phyloP scores from a whole-genome alignment of 257 asterid species.

The Solanum acaule region DNA sequence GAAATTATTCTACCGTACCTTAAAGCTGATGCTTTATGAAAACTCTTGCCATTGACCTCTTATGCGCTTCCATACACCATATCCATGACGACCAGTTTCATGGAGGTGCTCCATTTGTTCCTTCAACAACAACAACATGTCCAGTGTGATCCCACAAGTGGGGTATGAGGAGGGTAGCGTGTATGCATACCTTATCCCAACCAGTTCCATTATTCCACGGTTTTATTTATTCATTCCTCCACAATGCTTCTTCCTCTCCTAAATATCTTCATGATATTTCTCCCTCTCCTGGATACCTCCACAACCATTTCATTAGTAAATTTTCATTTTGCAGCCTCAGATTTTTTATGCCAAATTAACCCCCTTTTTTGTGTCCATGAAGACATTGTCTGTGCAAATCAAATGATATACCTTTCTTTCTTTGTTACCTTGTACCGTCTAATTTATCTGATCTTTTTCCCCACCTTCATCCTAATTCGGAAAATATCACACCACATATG shows the following conservation, averaged over 20 bases:
- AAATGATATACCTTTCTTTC: background rate
- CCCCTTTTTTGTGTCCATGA: background rate
- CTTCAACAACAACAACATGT: background rate
- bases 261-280: too few relatives aligned
- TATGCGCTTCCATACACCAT: background rate
- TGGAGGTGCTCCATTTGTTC: background rate
- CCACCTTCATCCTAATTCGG: background rate
- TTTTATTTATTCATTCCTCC: background rate
- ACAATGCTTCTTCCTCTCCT: background rate
- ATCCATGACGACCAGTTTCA: background rate
- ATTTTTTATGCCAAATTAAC: background rate
- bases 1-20: background rate
- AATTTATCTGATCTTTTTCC: background rate
- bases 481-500: background rate
- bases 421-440: background rate
- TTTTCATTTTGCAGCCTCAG: background rate
- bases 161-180: background rate
- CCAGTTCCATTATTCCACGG: background rate
- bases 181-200: too few relatives aligned
- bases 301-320: background rate
- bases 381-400: background rate
- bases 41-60: background rate
- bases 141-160: background rate
- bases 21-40: background rate
- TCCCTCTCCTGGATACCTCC: background rate